phyloP scores from a whole-genome alignment of 2,329 filamentous ascomycete species.

The Davidsoniella eucalypti region DNA sequence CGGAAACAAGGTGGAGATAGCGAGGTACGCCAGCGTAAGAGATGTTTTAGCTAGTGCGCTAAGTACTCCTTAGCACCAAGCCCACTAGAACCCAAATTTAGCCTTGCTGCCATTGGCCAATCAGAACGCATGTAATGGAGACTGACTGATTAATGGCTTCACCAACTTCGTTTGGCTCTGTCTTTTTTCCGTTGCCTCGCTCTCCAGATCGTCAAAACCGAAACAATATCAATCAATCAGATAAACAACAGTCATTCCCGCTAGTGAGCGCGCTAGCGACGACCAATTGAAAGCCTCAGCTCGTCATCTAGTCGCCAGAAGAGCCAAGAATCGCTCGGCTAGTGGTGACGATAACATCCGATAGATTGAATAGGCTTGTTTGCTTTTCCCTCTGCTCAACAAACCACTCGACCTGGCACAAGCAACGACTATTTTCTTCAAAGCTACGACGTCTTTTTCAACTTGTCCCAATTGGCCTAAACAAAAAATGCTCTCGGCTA shows the following conservation, averaged over 20 bases:
- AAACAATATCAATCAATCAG: too few relatives aligned
- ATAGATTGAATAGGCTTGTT: neutral
- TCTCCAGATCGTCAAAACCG: too few relatives aligned
- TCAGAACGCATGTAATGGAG: conserved; percentile 18
- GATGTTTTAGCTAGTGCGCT: neutral
- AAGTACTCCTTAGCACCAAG: conserved; percentile 10
- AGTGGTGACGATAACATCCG: too few relatives aligned
- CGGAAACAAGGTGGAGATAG: conserved; percentile 8
- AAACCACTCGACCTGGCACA: too few relatives aligned
- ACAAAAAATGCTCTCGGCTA: conserved; percentile 28
- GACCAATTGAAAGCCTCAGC: too few relatives aligned
- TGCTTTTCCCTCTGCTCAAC: neutral
- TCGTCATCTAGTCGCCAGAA: too few relatives aligned
- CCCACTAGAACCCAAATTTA: neutral
- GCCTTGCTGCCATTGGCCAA: conserved; percentile 24
- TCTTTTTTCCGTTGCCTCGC: neutral
- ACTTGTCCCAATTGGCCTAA: conserved; percentile 15
- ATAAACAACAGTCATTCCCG: too few relatives aligned
- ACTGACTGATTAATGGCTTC: conserved; percentile 4
- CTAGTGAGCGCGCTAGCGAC: too few relatives aligned
- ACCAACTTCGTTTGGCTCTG: conserved; percentile 5
- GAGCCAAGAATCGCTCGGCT: too few relatives aligned
- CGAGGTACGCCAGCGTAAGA: conserved; percentile 5
- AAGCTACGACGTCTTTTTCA: conserved; percentile 13
- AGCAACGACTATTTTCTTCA: too few relatives aligned